Evolutionary conservation across 2,329 filamentous ascomycete genomes (phyloP), one percentile per base, ranked within the genome.

Genomic region (Fusarium xylarioides): DNA sequence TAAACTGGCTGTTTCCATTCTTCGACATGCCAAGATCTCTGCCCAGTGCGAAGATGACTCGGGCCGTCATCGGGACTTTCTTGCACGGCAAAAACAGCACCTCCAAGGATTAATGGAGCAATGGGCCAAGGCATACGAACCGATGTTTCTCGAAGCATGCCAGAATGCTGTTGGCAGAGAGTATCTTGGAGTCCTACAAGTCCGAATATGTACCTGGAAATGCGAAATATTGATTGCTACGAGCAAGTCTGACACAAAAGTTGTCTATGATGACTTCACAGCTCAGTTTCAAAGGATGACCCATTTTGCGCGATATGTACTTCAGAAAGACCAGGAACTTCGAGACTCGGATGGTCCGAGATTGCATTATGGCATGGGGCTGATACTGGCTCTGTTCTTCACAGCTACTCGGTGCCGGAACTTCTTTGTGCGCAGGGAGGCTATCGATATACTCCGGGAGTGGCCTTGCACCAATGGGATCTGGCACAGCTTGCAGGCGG

Each of bases 21-120:
- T 52, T 15, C 49, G n/a, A 16, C 49, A 52, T 52, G 3, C 49
- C 1, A 52, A 35, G 18, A 35, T 4, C 5, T 21, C n/a, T 0
- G 18, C n/a, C 0, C 18, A 0, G 1, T 19, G 6, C 9, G 11
- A 1, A 26, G 4, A 2, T 16, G 32, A 8, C 2, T 4, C 16
- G 11, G 16, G 16, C 42, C 5, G 14, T 2, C 10, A 18, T 19
- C 9, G 2, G 32, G 32, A 21, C 9, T 35, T 11, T 11, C 49
- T 35, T 21, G 12, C 9, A 21, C 32, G 16, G 5, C 49, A 52
- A 15, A 35, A 35, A 0, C 32, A 35, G 0, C 12, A 19, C 3
- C 49, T 35, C 6, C 32, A 35, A 1, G 0, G n/a, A 21, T 21
- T 21, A 16, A 19, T 52, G 18, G 12, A 16, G 21, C n/a, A 26